A percentile compares a stretch with the other conserved stretches of the same genome.
phyloP scores from a whole-genome alignment of 1,284 basidiomycete genomes.

The Melanopsichium pennsylvanicum region DNA sequence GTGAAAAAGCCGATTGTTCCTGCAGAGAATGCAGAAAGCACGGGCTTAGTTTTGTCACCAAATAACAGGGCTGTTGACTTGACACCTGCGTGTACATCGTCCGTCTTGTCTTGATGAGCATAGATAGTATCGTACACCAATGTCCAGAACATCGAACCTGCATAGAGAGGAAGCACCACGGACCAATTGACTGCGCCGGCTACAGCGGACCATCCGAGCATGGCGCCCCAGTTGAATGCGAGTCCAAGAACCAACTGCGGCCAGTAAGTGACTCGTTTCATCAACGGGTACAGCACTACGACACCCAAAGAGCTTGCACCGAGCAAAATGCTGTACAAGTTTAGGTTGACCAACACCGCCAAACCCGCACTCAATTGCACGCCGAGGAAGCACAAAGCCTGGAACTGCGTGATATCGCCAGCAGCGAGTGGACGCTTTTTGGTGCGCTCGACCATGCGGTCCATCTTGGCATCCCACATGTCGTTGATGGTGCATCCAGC shows the following conservation, averaged over 20 bases:
- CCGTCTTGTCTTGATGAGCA: conserved; percentile 96
- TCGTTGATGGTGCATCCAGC: conserved; percentile 99
- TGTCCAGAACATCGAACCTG: conserved; percentile 89
- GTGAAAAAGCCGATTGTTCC: conserved; percentile 79
- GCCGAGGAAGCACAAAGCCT: conserved; percentile 84
- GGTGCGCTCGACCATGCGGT: conserved; percentile 82
- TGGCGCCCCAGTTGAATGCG: conserved; percentile 95
- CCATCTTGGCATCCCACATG: conserved; percentile 93
- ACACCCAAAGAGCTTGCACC: conserved; percentile 88
- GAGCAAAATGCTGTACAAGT: conserved; percentile 91
- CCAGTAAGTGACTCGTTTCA: conserved; percentile 98
- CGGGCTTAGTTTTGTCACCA: conserved; percentile 74
- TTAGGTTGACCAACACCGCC: conserved; percentile 88
- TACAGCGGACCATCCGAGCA: conserved; percentile 95
- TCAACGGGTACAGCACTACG: conserved; percentile 89
- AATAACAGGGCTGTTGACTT: conserved; percentile 94
- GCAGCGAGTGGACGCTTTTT: conserved; percentile 77
- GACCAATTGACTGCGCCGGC: conserved; percentile 82
- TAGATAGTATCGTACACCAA: conserved; percentile 98
- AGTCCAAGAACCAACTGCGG: conserved; percentile 81
- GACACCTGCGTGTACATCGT: conserved; percentile 88
- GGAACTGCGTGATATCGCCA: conserved; percentile 79
- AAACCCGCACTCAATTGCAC: conserved; percentile 84
- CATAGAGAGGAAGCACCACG: conserved; percentile 80
- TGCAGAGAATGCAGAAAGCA: conserved; percentile 78